Base-by-base conservation (phyloP, 208 protist species). In the Crithidia brevicula region DNA sequence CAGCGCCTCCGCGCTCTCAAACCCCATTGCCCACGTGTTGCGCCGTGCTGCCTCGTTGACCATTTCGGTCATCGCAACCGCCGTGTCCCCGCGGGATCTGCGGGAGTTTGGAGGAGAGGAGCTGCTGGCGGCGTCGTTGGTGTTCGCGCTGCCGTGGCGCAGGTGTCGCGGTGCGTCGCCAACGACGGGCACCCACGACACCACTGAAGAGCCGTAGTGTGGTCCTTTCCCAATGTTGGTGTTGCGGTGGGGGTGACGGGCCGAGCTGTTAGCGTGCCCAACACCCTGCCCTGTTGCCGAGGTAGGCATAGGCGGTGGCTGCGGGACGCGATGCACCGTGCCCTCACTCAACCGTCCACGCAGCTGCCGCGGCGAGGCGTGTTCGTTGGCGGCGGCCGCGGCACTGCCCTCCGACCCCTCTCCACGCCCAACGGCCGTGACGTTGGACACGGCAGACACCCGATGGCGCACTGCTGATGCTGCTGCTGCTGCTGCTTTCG, bases 321-420 rank as follows among this genome's bases (percentile, higher is more conserved):
- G 20, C 13, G 58, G 54, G 11, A 30, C 20, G 27, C 75, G 66
- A 34, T 82, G 75, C 15, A 82, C 45, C n/a, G 80, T 82, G 25
- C 75, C 80, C 28, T 82, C 75, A 54, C 53, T 79, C 30, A 85
- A 63, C 8, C 71, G 75, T 3, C 80, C 80, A 20, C 65, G 60
- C 27, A 85, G 70, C n/a, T 58, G 53, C 20, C 62, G 61, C 4
- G 67, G 42, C 3, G 60, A 36, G 15, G 38, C 13, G n/a, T 49
- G 33, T 38, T 43, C 47, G 15, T 52, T 40, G 6, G 20, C 33
- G 5, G n/a, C 43, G 27, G 28, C 42, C 27, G 38, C 40, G 22
- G 25, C 38, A 36, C 23, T 15, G 15, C 40, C 27, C 16, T 23
- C 38, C 47, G 33, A 16, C 33, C 40, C 27, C n/a, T 6, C 23